Evolutionary conservation across 2,329 filamentous ascomycete genomes (phyloP).

Genomic region (Cryphonectria naterciae): DNA sequence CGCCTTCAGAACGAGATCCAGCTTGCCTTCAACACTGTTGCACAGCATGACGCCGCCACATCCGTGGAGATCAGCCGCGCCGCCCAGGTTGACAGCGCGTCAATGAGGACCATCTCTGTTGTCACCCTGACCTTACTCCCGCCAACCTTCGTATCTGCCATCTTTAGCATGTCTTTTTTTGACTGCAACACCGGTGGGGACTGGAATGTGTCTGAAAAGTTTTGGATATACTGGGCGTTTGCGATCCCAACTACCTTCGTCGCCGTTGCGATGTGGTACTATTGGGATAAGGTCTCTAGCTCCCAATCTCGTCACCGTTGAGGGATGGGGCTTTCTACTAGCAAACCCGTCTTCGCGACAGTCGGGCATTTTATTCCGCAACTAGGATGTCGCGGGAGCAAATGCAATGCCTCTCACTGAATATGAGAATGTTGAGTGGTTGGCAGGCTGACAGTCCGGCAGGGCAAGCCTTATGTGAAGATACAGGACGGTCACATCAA

Average conservation of each 20-base stretch:
- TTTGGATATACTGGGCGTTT: slow-evolving; percentile 40
- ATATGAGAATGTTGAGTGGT: no score
- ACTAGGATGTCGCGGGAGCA: no score
- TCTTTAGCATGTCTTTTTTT: slow-evolving; percentile 54
- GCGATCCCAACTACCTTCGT: slow-evolving; percentile 33
- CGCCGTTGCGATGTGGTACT: slow-evolving; percentile 31
- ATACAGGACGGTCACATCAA: no score
- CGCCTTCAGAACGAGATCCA: slow-evolving; percentile 61
- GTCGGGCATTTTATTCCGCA: no score
- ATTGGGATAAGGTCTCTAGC: slow-evolving; percentile 5
- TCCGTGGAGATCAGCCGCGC: slow-evolving; percentile 46
- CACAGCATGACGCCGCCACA: slow-evolving; percentile 45
- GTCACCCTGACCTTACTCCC: slow-evolving; percentile 37
- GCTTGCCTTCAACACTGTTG: slow-evolving; percentile 51
- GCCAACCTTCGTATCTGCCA: slow-evolving; percentile 52
- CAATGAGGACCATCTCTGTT: slow-evolving; percentile 46
- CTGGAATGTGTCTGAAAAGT: slow-evolving; percentile 36
- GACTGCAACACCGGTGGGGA: slow-evolving; percentile 32
- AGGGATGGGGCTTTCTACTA: no score
- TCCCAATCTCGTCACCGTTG: not conserved
- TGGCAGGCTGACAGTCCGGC: no score
- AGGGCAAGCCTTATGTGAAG: no score
- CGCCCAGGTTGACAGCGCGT: slow-evolving; percentile 50
- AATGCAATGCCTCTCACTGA: no score
- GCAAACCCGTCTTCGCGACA: no score